Evolutionary conservation across 2,329 filamentous ascomycete genomes (phyloP).

Genomic region (Pseudogymnoascus sp.): DNA sequence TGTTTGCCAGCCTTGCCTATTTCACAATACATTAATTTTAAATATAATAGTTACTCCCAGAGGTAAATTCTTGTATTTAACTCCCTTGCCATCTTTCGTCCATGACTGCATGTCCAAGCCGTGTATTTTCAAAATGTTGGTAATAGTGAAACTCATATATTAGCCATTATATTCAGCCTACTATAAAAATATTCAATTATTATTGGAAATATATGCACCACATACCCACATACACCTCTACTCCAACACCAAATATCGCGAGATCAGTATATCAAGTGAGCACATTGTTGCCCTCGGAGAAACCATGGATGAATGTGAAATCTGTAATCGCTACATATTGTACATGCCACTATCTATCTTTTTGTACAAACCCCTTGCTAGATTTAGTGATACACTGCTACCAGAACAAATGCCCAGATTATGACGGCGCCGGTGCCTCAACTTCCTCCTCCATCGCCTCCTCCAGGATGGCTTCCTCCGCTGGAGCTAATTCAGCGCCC

Average conservation of each 20-base stretch:
- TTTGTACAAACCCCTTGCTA: neutral
- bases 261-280: neutral
- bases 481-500: conserved; percentile 16
- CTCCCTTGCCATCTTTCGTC: neutral
- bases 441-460: neutral
- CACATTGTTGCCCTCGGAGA: neutral
- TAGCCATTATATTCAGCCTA: conserved; percentile 6
- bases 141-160: neutral
- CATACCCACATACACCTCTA: neutral
- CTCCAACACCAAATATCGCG: neutral
- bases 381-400: conserved; percentile 4
- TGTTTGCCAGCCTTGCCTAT: neutral
- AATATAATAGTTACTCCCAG: neutral
- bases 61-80: neutral
- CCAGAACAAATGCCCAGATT: neutral
- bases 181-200: neutral
- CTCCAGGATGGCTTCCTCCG: neutral
- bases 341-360: conserved; percentile 4
- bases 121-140: neutral
- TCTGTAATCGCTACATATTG: conserved; percentile 2
- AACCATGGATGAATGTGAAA: neutral
- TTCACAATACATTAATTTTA: neutral
- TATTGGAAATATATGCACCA: neutral
- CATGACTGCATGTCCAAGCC: neutral
- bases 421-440: neutral